phyloP scores from a whole-genome alignment of 1,284 basidiomycete genomes.

The Ustilago hordei region DNA sequence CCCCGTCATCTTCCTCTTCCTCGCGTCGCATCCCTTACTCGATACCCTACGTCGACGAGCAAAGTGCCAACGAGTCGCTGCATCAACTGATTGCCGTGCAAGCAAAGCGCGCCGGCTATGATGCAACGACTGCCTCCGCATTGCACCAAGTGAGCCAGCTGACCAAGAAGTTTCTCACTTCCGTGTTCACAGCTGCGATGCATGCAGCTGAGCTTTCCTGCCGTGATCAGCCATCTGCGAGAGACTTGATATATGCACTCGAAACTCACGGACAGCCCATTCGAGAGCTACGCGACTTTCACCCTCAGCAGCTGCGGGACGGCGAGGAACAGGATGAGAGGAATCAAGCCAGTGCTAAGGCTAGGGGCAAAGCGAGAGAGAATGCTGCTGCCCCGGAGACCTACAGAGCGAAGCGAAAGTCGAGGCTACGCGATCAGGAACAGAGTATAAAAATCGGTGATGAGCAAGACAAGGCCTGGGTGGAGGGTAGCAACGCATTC shows the following conservation, averaged over 20 bases:
- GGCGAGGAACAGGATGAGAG: slow-evolving; percentile 7
- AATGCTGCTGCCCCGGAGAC: slow-evolving; percentile 13
- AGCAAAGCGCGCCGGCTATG: slow-evolving; percentile 40
- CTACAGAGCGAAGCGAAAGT: slow-evolving; percentile 4
- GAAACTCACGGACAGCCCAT: slow-evolving; percentile 50
- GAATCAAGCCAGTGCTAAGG: slow-evolving; percentile 8
- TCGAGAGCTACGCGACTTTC: slow-evolving; percentile 40
- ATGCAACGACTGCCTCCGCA: slow-evolving; percentile 37
- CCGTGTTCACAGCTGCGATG: slow-evolving; percentile 38
- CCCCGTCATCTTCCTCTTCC: not conserved
- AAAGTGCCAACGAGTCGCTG: slow-evolving; percentile 31
- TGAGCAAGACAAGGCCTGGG: slow-evolving; percentile 17
- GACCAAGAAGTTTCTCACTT: slow-evolving; percentile 42
- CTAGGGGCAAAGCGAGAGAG: slow-evolving; percentile 20
- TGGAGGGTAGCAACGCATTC: slow-evolving; percentile 28
- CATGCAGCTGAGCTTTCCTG: slow-evolving; percentile 42
- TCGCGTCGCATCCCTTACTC: slow-evolving; percentile 20
- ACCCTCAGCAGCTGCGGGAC: slow-evolving; percentile 22
- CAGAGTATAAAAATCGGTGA: too few relatives aligned
- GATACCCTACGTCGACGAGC: slow-evolving; percentile 26
- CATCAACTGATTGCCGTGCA: slow-evolving; percentile 40
- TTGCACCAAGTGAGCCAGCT: slow-evolving; percentile 45
- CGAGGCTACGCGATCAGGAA: not conserved
- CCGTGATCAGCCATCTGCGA: slow-evolving; percentile 35
- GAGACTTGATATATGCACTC: slow-evolving; percentile 52